Evolutionary conservation across 202 grass and related monocot species (phyloP).

Genomic region (Saccharum hybrid): DNA sequence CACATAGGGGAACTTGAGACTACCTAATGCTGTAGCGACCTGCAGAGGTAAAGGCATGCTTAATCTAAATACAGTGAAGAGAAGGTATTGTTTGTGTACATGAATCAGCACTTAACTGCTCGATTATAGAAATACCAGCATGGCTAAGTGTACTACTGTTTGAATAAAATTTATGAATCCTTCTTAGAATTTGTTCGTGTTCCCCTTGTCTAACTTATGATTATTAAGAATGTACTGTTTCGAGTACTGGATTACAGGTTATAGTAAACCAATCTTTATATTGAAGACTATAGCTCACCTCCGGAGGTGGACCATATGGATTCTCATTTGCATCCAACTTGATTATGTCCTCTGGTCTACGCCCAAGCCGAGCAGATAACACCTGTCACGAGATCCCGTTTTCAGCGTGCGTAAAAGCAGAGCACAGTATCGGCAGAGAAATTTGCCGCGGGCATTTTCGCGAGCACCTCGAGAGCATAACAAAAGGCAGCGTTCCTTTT

Average conservation of each 20-base stretch:
- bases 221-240: conserved; percentile 12
- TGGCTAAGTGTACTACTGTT: neutral
- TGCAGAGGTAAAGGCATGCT: conserved; percentile 37
- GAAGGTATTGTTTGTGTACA: neutral
- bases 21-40: conserved; percentile 76
- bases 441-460: conserved; percentile 17
- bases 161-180: neutral
- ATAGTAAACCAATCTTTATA: neutral
- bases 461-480: conserved; percentile 49
- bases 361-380: conserved; percentile 75
- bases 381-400: conserved; percentile 57
- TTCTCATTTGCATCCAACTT: conserved; percentile 98
- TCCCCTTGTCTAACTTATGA: neutral
- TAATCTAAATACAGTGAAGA: conserved; percentile 21
- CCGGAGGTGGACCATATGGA: conserved; percentile 90
- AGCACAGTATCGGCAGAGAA: neutral
- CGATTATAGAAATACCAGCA: conserved; percentile 8
- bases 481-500: conserved; percentile 21
- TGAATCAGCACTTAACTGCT: neutral
- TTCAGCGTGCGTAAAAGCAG: conserved; percentile 3
- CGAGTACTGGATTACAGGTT: neutral
- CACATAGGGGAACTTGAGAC: conserved; percentile 92
- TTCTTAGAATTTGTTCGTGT: neutral
- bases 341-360: conserved; percentile 92
- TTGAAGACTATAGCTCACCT: conserved; percentile 51